Evolutionary conservation across 257 asterid species (phyloP).

Genomic region (Solanum clarkiae): DNA sequence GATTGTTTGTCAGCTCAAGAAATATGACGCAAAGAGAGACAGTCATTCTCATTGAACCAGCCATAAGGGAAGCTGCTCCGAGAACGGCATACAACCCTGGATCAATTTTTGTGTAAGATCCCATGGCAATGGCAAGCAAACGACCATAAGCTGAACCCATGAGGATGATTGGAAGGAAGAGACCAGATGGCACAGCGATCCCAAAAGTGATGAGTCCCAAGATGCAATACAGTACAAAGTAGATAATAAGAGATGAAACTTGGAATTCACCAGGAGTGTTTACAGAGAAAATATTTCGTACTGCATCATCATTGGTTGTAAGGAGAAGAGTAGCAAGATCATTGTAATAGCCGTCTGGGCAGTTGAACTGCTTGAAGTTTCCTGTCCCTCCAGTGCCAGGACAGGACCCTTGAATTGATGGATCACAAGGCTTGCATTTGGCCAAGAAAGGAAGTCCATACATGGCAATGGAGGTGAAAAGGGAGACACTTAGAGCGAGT

Average conservation of each 20-base stretch:
- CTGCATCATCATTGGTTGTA: constrained; percentile 79
- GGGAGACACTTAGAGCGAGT: constrained; percentile 62
- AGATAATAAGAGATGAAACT: constrained; percentile 44
- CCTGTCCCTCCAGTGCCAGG: constrained; percentile 71
- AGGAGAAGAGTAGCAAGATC: constrained; percentile 84
- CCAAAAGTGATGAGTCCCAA: constrained; percentile 82
- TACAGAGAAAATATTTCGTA: constrained; percentile 66
- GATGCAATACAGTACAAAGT: constrained; percentile 53
- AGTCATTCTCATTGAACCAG: constrained; percentile 97
- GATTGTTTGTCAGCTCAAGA: constrained; percentile 91
- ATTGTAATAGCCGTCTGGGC: constrained; percentile 79
- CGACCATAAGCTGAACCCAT: constrained; percentile 98
- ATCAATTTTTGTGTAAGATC: constrained; percentile 68
- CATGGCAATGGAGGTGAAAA: constrained; percentile 69
- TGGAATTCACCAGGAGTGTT: constrained; percentile 57
- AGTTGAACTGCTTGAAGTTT: constrained; percentile 85
- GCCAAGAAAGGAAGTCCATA: constrained; percentile 93
- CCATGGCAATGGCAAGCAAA: constrained; percentile 69
- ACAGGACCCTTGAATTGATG: constrained; percentile 38
- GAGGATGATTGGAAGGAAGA: constrained; percentile 86
- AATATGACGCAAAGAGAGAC: constrained; percentile 89
- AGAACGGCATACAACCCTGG: constrained; percentile 83
- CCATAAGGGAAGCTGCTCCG: constrained; percentile 93
- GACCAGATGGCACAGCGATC: constrained; percentile 94
- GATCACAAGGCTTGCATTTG: constrained; percentile 64